These are phyloP conservation scores for Rhytidiadelphus loreus DNA, from an alignment of 225 moss, liverwort and hornwort species.

Conservation along the genomic window DNA sequence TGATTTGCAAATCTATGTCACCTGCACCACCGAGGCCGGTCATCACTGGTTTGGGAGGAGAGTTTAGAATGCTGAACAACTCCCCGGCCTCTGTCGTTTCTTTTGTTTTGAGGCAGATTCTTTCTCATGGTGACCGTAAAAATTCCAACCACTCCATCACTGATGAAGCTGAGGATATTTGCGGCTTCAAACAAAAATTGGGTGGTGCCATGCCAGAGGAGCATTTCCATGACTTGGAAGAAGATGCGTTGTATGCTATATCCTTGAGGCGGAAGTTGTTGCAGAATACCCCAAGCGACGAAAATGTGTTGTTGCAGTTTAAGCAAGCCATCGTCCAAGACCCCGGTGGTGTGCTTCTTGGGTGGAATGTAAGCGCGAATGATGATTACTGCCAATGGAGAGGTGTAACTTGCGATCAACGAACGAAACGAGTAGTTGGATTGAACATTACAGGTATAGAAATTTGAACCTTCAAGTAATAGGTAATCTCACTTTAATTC, in stretches of 20 bases:
- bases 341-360: slow-evolving; percentile 1
- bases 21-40: neutral
- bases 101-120: neutral
- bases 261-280: neutral
- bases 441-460: slow-evolving; percentile 20
- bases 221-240: neutral
- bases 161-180: neutral
- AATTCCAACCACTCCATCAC: neutral
- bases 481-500: neutral
- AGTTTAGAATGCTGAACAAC: neutral
- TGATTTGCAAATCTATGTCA: neutral
- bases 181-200: neutral
- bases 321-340: neutral
- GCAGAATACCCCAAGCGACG: neutral
- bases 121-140: neutral
- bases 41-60: neutral
- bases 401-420: slow-evolving; percentile 15
- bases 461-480: neutral
- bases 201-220: neutral
- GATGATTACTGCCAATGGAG: slow-evolving; percentile 14
- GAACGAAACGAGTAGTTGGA: slow-evolving; percentile 10
- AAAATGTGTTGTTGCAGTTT: slow-evolving; percentile 1
- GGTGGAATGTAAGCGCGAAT: slow-evolving; percentile 16
- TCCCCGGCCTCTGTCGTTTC: neutral
- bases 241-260: neutral